phyloP scores from a whole-genome alignment of 129 eudicot genomes.

The Centrapalus pauciflorus region DNA sequence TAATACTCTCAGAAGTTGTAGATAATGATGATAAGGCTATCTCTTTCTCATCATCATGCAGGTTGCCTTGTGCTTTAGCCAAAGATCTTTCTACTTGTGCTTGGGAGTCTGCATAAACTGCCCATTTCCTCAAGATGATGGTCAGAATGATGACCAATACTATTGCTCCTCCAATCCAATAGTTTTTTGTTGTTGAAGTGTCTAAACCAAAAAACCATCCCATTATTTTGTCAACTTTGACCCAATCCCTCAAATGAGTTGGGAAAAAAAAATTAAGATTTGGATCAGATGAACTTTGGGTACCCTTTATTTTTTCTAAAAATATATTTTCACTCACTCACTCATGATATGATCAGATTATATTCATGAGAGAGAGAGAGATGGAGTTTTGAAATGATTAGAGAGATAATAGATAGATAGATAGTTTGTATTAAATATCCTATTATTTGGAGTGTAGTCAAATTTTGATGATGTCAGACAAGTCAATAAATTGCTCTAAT shows the following conservation, averaged over 20 bases:
- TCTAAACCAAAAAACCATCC: constrained; percentile 29
- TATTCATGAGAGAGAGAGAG: constrained; percentile 12
- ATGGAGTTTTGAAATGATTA: constrained; percentile 14
- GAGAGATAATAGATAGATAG: constrained; percentile 9
- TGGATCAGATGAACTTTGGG: background rate
- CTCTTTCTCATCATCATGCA: background rate
- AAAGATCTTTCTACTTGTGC: constrained; percentile 26
- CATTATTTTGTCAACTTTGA: constrained; percentile 32
- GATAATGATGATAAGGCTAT: constrained; percentile 13
- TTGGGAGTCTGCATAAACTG: constrained; percentile 29
- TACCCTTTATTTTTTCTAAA: no score
- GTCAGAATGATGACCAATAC: constrained; percentile 43
- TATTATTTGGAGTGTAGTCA: constrained; percentile 29
- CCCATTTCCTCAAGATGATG: constrained; percentile 42
- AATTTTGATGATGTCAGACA: constrained; percentile 5
- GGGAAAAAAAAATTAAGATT: background rate
- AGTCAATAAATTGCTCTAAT: constrained; percentile 17
- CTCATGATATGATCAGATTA: constrained; percentile 10
- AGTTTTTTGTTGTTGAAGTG: constrained; percentile 30
- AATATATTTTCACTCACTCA: background rate
- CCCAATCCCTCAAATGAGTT: background rate
- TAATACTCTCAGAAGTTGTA: constrained; percentile 30
- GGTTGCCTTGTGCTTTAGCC: constrained; percentile 15
- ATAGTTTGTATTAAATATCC: constrained; percentile 35
- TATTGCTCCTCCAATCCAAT: constrained; percentile 46